Conservation (phyloP, 2,329 filamentous ascomycete genomes). For the Endoconidiophora laricicola region DNA sequence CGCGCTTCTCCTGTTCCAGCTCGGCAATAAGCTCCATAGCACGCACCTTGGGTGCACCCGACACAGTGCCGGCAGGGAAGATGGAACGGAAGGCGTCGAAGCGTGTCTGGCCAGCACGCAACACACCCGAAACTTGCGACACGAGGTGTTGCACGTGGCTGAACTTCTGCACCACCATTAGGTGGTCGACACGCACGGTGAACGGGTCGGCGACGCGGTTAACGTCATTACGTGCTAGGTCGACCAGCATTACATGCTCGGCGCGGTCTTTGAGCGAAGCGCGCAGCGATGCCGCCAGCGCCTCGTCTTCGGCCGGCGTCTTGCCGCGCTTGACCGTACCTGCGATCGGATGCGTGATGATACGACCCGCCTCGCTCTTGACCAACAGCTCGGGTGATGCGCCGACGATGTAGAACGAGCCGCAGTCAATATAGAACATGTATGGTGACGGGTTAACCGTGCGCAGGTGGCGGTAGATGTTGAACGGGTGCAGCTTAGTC, state of each 20-base stretch:
- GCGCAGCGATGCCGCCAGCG: constrained; percentile 59
- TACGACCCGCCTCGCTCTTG: constrained; percentile 69
- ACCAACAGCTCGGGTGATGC: constrained; percentile 90
- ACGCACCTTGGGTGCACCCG: constrained; percentile 83
- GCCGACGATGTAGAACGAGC: constrained; percentile 85
- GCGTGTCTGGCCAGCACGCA: constrained; percentile 66
- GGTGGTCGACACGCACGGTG: constrained; percentile 74
- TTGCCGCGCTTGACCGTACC: constrained; percentile 82
- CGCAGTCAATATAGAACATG: constrained; percentile 87
- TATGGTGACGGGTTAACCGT: constrained; percentile 98
- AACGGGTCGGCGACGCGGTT: constrained; percentile 88
- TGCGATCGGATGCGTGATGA: constrained; percentile 94
- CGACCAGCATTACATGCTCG: constrained; percentile 95
- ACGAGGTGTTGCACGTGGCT: constrained; percentile 95
- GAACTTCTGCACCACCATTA: constrained; percentile 92
- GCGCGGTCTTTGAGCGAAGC: constrained; percentile 79
- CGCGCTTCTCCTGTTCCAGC: constrained; percentile 82
- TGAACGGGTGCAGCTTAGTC: constrained; percentile 87
- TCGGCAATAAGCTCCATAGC: constrained; percentile 97
- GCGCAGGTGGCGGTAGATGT: constrained; percentile 88
- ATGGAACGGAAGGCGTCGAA: constrained; percentile 95
- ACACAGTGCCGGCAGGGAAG: constrained; percentile 92
- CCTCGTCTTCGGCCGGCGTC: constrained; percentile 64
- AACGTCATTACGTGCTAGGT: constrained; percentile 88
- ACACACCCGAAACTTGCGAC: constrained; percentile 83